Base-by-base conservation (phyloP, 208 protist species). In the Kentomonas sorsogonicus region DNA sequence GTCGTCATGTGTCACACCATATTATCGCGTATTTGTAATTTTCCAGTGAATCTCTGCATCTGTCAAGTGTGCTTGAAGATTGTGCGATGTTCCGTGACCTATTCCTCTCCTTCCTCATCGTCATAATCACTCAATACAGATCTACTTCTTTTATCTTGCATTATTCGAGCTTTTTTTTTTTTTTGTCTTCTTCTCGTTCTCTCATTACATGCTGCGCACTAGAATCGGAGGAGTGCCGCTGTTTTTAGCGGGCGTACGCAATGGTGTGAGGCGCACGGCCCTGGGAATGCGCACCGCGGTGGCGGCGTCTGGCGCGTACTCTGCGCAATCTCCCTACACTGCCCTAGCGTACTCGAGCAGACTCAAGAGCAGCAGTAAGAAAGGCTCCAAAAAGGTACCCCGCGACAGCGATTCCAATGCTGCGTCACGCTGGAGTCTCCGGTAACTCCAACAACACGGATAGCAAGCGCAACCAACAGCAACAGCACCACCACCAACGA, bases 111-210 rank as follows among this genome's bases (percentile, higher is more conserved):
- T 18, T 41, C 16, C 16, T 18, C 16, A 18, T 41, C 11, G 11
- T 41, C 38, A 18, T 41, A 11, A 41, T 18, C 13, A 41, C 16
- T 40, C 16, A n/a, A n/a, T 40, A 40, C 16, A n/a, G 10, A 40
- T 40, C 36, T n/a, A 40, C 16, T 40, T 40, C 36, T 40, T n/a
- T 40, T n/a, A n/a, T 40, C 11, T 10, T n/a, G 10, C 16, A 10
- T 40, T 16, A n/a, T 40, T 47, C 43, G 18, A 23, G 26, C 43
- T 27, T 47, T 47, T 23, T 47, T 47, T 23, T 47, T 47, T 9
- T 47, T 47, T 47, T 47, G 9, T 18, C 38, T 16, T 16, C 38
- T 41, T 41, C 38, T 41, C 13, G 16, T 41, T 41, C 16, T 16
- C 16, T 16, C 38, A 11, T 16, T 41, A 41, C 38, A 16, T 18